A percentile compares a stretch with the other conserved stretches of the same genome.
Evolutionary conservation across 176 grass and related monocot species (phyloP).

Genomic region (sorghum (Sorghum bicolor)): DNA sequence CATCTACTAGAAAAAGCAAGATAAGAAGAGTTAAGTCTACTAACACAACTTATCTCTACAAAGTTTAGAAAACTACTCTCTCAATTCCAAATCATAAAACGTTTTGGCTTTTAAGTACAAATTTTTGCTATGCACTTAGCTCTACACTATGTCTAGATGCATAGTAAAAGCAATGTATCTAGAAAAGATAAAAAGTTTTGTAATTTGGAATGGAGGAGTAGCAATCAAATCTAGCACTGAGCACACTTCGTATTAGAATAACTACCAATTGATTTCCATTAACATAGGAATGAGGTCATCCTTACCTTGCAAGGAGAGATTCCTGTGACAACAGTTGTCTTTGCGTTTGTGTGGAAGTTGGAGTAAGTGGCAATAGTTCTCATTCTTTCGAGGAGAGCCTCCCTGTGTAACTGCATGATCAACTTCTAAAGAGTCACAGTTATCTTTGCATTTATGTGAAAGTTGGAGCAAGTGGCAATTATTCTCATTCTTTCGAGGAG

Average conservation of each 20-base stretch:
- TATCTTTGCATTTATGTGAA: background rate
- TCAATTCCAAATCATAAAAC: background rate
- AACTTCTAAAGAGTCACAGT: background rate
- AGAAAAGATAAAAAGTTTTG: no score
- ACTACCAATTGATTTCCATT: background rate
- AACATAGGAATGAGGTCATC: background rate
- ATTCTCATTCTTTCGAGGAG: background rate
- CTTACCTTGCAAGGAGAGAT: conserved; percentile 8
- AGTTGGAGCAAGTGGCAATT: background rate
- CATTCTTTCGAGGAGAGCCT: background rate
- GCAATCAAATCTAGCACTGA: background rate
- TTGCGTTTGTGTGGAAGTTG: background rate
- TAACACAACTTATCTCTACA: background rate
- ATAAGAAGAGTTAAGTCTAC: conserved; percentile 6
- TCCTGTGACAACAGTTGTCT: background rate
- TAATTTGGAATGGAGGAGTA: background rate
- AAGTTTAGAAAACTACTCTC: background rate
- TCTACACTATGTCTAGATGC: no score
- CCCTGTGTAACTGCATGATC: background rate
- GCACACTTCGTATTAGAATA: background rate
- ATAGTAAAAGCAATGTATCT: no score
- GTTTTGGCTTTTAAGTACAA: no score
- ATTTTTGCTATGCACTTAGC: no score
- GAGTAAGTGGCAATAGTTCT: background rate
- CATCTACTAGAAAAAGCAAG: conserved; percentile 6